Evolutionary conservation across 1,284 basidiomycete genomes (phyloP), one percentile per base, ranked within the genome.

Genomic region (Ceraceosorus bombacis): DNA sequence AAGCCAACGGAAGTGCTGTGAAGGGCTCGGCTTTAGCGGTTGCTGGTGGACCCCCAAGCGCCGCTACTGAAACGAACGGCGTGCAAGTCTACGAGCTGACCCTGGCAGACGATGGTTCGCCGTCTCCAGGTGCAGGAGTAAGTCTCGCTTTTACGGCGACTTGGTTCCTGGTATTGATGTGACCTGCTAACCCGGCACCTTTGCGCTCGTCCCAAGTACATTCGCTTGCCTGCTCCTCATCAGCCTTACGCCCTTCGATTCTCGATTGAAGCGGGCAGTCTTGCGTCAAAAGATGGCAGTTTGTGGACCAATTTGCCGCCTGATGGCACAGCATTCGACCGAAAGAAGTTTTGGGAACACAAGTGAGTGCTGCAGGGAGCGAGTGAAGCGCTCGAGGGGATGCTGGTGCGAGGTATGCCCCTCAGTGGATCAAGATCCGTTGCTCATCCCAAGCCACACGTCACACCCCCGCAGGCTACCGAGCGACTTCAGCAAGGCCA

Each of bases 301-400:
- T 64, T 74, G 6, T 71, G 59, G 62, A 69, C 72, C 17, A 73
- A 72, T 61, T 71, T 66, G 49, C 72, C 72, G 1, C 49, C 49
- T 13, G 50, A 55, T 52, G 64, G 91, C 13, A 88, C 89, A 38
- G 80, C 78, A 12, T 98, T 96, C 74, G 82, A 85, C 59, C 84
- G 94, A 36, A 84, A 87, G 64, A 83, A 80, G 49, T 91, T 89
- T 78, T 82, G 84, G 7, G 83, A 90, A 78, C 83, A 88, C 73
- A 86, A 81, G 93, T 91, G 78, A 72, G 87, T 50, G 27, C 27
- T 27, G 27, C 27, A 27, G 27, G 27, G 27, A 27, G 27, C 27
- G 27, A 27, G 27, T 27, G 27, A 27, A 27, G 27, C 6, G 6
- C 41, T 36, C 13, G 49, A n/a, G 10, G 43, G 10, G 2, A 46